These are phyloP conservation scores for Penicillium crustosum DNA, from an alignment of 2,329 filamentous ascomycete genomes.

Conservation along the genomic window DNA sequence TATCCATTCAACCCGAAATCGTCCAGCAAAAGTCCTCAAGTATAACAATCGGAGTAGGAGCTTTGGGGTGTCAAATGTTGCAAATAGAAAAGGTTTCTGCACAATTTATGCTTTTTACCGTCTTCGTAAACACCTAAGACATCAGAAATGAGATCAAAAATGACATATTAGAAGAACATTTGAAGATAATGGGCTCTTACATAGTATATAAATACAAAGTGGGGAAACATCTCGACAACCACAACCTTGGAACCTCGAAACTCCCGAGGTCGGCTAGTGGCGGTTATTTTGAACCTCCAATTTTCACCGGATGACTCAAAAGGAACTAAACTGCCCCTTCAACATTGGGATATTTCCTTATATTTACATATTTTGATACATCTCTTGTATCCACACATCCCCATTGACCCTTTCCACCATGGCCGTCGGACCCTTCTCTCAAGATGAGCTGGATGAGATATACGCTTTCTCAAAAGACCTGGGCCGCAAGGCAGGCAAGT, in stretches of 20 bases:
- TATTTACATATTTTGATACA: background rate
- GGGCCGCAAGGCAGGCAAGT: constrained; percentile 66
- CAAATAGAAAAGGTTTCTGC: too few relatives aligned
- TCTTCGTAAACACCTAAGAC: too few relatives aligned
- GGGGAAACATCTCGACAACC: constrained; percentile 1
- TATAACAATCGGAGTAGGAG: too few relatives aligned
- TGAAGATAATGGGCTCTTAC: too few relatives aligned
- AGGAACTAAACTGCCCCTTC: background rate
- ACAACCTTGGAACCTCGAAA: background rate
- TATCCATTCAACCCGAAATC: too few relatives aligned
- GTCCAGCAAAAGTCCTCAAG: too few relatives aligned
- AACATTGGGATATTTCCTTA: background rate
- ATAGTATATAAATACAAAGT: background rate
- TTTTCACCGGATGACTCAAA: constrained; percentile 4
- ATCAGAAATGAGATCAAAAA: too few relatives aligned
- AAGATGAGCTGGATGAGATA: constrained; percentile 60
- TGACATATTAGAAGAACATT: too few relatives aligned
- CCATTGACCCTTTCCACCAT: constrained; percentile 13
- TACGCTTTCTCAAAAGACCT: constrained; percentile 70
- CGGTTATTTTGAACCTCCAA: background rate
- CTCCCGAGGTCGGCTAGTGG: background rate
- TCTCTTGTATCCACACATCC: background rate
- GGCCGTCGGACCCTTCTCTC: constrained; percentile 22
- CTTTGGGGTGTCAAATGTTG: too few relatives aligned
- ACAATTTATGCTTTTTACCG: too few relatives aligned